phyloP scores from a whole-genome alignment of 805 yeast species.

The Barnettozyma populi region DNA sequence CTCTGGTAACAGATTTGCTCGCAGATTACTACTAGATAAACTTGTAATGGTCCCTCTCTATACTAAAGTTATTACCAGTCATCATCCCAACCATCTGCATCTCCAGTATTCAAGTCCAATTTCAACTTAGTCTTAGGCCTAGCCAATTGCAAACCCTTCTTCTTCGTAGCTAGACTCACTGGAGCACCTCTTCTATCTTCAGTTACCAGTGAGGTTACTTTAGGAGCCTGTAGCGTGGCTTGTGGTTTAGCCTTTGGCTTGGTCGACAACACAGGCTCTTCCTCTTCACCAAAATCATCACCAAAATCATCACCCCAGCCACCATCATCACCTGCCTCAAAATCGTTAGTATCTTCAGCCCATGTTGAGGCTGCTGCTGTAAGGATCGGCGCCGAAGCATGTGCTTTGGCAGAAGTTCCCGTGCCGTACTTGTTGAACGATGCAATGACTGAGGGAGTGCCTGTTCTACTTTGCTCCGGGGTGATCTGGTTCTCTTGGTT shows the following conservation, averaged over 20 bases:
- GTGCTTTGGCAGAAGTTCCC: not conserved
- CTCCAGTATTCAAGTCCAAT: slow-evolving; percentile 28
- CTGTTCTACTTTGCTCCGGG: slow-evolving; percentile 15
- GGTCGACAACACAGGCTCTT: not conserved
- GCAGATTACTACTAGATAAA: too few relatives aligned
- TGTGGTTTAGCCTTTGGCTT: not conserved
- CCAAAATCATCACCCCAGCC: slow-evolving; percentile 25
- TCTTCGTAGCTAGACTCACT: slow-evolving; percentile 3
- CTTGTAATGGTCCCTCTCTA: too few relatives aligned
- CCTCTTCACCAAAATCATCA: slow-evolving; percentile 6
- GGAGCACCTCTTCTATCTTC: slow-evolving; percentile 6
- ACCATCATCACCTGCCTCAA: slow-evolving; percentile 14
- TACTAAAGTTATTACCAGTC: slow-evolving; percentile 29
- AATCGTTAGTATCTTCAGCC: slow-evolving; percentile 11
- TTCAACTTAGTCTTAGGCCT: slow-evolving; percentile 28
- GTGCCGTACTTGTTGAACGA: slow-evolving; percentile 9
- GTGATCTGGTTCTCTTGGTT: slow-evolving; percentile 14
- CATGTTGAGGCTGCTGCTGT: not conserved
- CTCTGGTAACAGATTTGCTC: too few relatives aligned
- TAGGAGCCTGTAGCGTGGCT: slow-evolving; percentile 13
- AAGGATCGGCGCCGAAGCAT: not conserved
- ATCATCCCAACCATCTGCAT: slow-evolving; percentile 41
- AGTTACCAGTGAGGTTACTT: slow-evolving; percentile 18
- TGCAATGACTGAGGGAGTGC: slow-evolving; percentile 18
- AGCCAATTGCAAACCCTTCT: slow-evolving; percentile 21